Conservation (phyloP, 306 rosid species). For the Carpinus fangiana region DNA sequence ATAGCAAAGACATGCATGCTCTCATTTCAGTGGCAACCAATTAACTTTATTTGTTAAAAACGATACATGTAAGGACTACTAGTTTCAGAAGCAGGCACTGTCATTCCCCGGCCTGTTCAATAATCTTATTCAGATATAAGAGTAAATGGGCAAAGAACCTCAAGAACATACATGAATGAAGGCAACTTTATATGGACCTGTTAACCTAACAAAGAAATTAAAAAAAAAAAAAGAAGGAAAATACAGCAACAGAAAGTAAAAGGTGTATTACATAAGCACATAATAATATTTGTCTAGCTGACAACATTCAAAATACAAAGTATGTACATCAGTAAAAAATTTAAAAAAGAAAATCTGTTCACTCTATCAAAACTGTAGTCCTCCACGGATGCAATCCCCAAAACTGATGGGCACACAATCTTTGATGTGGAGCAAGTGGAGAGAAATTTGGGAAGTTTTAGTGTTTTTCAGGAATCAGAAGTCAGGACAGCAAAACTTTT, state of each 20-base stretch:
- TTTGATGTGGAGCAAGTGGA: not conserved
- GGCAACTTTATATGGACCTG: constrained; percentile 24
- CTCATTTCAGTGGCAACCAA: not conserved
- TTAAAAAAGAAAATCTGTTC: constrained; percentile 13
- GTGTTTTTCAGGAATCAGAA: constrained; percentile 2
- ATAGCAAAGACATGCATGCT: not conserved
- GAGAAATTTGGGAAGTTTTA: constrained; percentile 13
- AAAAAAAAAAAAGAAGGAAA: not conserved
- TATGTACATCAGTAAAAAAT: constrained; percentile 30
- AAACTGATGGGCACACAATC: constrained; percentile 19
- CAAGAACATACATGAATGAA: constrained; percentile 3
- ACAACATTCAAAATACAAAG: constrained; percentile 18
- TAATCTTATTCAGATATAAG: constrained; percentile 1
- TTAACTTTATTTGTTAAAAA: not conserved
- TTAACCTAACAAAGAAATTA: constrained; percentile 9
- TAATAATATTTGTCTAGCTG: constrained; percentile 23
- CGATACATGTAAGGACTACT: not conserved
- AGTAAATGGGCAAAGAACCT: not conserved
- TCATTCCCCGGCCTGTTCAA: not conserved
- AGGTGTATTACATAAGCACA: constrained; percentile 26
- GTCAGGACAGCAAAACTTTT: constrained; percentile 13
- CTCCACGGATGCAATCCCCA: constrained; percentile 38
- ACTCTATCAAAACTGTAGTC: constrained; percentile 51
- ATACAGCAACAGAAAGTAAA: constrained; percentile 5
- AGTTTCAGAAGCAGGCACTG: constrained; percentile 10